Evolutionary conservation across 163 green algal species (phyloP).

Genomic region (Volvox carteri): DNA sequence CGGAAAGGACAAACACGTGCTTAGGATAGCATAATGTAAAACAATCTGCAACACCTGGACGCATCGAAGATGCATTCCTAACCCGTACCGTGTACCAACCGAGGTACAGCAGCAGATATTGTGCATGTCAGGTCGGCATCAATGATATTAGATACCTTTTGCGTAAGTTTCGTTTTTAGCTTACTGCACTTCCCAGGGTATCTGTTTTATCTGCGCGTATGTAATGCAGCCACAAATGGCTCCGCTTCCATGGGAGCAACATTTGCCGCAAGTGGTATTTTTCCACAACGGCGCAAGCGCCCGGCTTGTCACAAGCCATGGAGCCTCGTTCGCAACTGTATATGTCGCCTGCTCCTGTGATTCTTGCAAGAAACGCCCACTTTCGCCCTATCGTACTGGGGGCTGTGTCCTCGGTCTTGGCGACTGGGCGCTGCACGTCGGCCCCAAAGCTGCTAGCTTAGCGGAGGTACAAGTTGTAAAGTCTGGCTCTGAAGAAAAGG

Average conservation of each 20-base stretch:
- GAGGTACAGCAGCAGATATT: too few species aligned
- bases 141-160: too few species aligned
- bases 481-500: not conserved
- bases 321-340: not conserved
- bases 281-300: not conserved
- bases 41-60: too few species aligned
- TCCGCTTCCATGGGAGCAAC: constrained; percentile 26
- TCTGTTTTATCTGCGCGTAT: too few species aligned
- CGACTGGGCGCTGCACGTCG: constrained; percentile 14
- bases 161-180: too few species aligned
- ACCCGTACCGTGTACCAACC: too few species aligned
- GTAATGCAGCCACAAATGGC: not conserved
- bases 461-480: not conserved
- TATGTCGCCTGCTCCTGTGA: not conserved
- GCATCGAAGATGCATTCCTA: too few species aligned
- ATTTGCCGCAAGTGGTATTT: constrained; percentile 2
- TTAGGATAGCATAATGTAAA: too few species aligned
- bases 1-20: too few species aligned
- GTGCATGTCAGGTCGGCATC: too few species aligned
- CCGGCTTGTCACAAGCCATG: not conserved
- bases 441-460: not conserved
- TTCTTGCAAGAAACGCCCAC: not conserved
- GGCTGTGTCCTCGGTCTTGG: constrained; percentile 7
- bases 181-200: too few species aligned
- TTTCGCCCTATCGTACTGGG: not conserved